Base-by-base conservation (phyloP, 2,329 filamentous ascomycete genomes). In the Cryphonectria japonica region DNA sequence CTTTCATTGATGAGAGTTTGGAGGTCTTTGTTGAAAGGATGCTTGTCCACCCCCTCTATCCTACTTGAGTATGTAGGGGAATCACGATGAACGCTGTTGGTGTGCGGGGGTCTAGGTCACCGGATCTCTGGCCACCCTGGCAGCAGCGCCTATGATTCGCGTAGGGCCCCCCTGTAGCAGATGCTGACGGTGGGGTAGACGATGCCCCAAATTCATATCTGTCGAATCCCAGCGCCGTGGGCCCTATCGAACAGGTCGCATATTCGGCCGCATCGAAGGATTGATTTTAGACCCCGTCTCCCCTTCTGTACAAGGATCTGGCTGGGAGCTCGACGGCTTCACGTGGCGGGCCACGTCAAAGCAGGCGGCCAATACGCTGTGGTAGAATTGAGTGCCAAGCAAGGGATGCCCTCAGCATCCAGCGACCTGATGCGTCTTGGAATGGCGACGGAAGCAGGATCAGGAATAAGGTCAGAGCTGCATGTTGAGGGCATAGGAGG, bases 191-290 rank as follows among this genome's bases (percentile, higher is more conserved):
- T 61, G 63, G 29, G 57, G 65, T 62, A n/a, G 34, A 61, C 34
- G 34, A 6, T 39, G 16, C 41, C 9, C 63, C 65, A 68, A 61
- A 46, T 39, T 60, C 60, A 69, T 32, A 32, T 39, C 69, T 66
- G 69, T 62, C 43, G 41, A 26, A 66, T 69, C 69, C 69, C 71
- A 73, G 60, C 69, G 54, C 60, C 41, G 54, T 57, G 71, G 69
- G 69, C 65, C 71, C 63, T 73, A 66, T 69, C 50, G 62, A 62
- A 68, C 50, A 39, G 71, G 71, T 66, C 71, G 71, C 71, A 71
- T 73, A 22, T 29, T 57, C 57, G 71, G 71, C 71, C 71, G 71
- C 66, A 70, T 26, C 61, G 46, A 66, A 67, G 61, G 66, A 62
- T 61, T 26, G 54, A 37, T 22, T 46, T 34, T 61, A 14, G 37